A percentile compares a stretch with the other conserved stretches of the same genome.
Evolutionary conservation across 371 early-diverging fungal species (phyloP).

Genomic region (Mucor plumbeus): DNA sequence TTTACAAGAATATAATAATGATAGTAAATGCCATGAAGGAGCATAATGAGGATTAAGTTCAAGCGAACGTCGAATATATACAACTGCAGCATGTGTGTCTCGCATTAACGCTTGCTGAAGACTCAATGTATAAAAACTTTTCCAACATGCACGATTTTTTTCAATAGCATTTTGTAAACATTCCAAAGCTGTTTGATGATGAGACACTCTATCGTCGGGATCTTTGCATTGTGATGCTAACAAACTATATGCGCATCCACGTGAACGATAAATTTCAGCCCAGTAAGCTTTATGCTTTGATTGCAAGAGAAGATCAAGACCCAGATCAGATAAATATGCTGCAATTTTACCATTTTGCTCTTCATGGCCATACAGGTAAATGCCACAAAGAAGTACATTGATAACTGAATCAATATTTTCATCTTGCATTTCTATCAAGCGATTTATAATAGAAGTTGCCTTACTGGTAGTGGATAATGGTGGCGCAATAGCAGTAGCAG

Average conservation of each 20-base stretch:
- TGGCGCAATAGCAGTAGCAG: not conserved
- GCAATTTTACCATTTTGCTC: constrained; percentile 46
- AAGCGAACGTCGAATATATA: constrained; percentile 63
- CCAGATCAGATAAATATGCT: constrained; percentile 44
- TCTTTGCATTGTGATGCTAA: constrained; percentile 63
- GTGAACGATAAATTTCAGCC: constrained; percentile 51
- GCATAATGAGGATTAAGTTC: constrained; percentile 62
- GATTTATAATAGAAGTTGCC: not conserved
- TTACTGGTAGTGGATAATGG: not conserved
- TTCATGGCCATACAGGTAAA: constrained; percentile 51
- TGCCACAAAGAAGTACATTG: constrained; percentile 48
- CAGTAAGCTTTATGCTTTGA: not conserved
- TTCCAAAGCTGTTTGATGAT: constrained; percentile 64
- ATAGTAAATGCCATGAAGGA: constrained; percentile 87
- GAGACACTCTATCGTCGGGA: constrained; percentile 62
- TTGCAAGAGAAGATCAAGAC: constrained; percentile 17
- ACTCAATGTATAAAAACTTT: constrained; percentile 73
- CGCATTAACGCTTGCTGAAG: constrained; percentile 80
- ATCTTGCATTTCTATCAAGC: not conserved
- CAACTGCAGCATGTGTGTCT: constrained; percentile 70
- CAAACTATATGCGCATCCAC: constrained; percentile 66
- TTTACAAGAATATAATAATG: constrained; percentile 70
- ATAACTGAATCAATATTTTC: constrained; percentile 37
- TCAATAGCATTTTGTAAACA: constrained; percentile 59
- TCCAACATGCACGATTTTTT: constrained; percentile 48